Conservation (phyloP, 768 basidiomycete species). For the Melanogaster broomeanus region DNA sequence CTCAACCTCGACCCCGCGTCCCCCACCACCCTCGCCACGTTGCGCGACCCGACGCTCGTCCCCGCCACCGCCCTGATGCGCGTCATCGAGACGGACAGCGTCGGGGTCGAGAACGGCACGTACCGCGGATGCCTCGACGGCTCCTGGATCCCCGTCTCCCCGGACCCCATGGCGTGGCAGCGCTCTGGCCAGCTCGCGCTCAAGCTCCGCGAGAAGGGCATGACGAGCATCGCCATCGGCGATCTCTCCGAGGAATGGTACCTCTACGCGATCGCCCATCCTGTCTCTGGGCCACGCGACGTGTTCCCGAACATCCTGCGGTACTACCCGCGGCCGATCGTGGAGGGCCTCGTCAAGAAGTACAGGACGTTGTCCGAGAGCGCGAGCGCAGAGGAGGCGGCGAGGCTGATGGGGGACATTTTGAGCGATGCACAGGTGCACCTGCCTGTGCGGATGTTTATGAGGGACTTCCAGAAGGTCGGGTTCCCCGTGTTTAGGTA, state of each 20-base stretch:
- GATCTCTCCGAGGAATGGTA: slow-evolving; percentile 78
- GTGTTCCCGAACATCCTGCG: slow-evolving; percentile 57
- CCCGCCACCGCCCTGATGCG: slow-evolving; percentile 53
- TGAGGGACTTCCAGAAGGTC: slow-evolving; percentile 54
- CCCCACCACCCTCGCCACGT: slow-evolving; percentile 47
- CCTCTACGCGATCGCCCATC: slow-evolving; percentile 71
- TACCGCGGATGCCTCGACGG: slow-evolving; percentile 69
- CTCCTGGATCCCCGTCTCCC: slow-evolving; percentile 53
- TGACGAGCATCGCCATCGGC: slow-evolving; percentile 64
- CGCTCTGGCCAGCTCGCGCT: slow-evolving; percentile 58
- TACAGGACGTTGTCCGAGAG: slow-evolving; percentile 44
- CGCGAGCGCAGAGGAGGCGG: slow-evolving; percentile 44
- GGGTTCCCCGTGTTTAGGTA: slow-evolving; percentile 71
- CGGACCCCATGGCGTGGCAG: slow-evolving; percentile 71
- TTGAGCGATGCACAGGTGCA: slow-evolving; percentile 66
- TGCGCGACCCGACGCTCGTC: slow-evolving; percentile 51
- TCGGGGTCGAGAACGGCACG: slow-evolving; percentile 57
- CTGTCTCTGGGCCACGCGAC: slow-evolving; percentile 50
- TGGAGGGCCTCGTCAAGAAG: slow-evolving; percentile 43
- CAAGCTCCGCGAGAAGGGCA: slow-evolving; percentile 55
- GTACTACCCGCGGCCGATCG: slow-evolving; percentile 57
- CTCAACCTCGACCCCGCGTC: slow-evolving; percentile 56
- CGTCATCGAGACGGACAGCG: slow-evolving; percentile 56
- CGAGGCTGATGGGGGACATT: slow-evolving; percentile 57
- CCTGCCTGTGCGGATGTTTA: slow-evolving; percentile 63